Base-by-base conservation (phyloP, 257 asterid species). In the Ilex asprella region DNA sequence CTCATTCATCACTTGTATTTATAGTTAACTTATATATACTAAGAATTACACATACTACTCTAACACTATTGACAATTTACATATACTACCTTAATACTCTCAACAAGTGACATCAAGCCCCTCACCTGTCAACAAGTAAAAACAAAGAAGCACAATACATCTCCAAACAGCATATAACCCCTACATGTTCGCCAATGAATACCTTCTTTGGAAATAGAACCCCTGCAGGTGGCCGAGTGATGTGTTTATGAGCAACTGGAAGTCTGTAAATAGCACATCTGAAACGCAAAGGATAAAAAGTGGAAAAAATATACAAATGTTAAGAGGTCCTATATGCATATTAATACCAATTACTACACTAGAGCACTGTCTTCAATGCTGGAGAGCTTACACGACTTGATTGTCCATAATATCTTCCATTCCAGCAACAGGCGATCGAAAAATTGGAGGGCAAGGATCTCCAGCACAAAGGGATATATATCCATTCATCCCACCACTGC, bases 401-500 rank as follows among this genome's bases (percentile, higher is more conserved):
- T 89, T 92, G 78, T 89, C 82, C 89, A 81, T 76, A 55, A 92
- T 73, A 71, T 92, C 97, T 75, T 89, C 96, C 96, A 89, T 44
- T 57, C 88, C 96, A 56, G 61, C 72, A 67, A 92, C 78, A 57
- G 99, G 97, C 73, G 99, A 87, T 80, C 87, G 81, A 74, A 92
- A 92, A 75, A 89, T 81, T 52, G 97, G 89, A 70, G 99, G 97
- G 74, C 97, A 92, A 30, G 96, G 94, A 78, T 92, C 99, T 58
- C 99, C 99, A 41, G 67, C 62, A 44, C 99, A 92, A 41, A 87
- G 96, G 60, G 96, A 89, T 58, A 92, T 73, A 79, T 85, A 92
- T 31, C 97, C 99, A 10, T 89, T 89, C 99, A 92, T 92, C 65
- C 99, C 99, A 75, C 94, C 97, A 77, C 99, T 89, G 95, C 89